Percentiles rank a stretch among this genome's conserved stretches.
These are phyloP conservation scores for Axilococcus clingmanii DNA, from an alignment of 139 green algal species.

Conservation along the genomic window DNA sequence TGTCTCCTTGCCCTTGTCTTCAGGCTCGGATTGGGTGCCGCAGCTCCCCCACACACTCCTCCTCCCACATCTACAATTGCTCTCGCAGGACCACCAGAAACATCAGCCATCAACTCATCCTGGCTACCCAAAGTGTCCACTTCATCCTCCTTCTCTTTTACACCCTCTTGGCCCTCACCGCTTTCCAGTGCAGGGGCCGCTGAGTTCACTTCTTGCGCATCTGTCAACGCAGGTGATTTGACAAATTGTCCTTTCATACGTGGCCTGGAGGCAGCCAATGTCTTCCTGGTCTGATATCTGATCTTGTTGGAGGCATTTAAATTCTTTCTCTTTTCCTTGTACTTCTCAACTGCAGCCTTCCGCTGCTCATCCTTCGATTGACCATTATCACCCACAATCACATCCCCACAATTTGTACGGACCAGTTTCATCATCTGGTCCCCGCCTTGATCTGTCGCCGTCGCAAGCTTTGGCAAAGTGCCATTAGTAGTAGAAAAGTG, in stretches of 20 bases:
- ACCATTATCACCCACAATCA: neutral
- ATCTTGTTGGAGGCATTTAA: slow-evolving; percentile 37
- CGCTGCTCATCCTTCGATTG: slow-evolving; percentile 1
- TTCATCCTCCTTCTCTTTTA: no score
- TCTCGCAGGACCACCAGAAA: neutral
- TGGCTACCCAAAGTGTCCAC: no score
- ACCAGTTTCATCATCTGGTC: no score
- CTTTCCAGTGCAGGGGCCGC: no score
- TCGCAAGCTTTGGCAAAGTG: no score
- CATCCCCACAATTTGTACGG: neutral
- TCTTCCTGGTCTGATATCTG: slow-evolving; percentile 58
- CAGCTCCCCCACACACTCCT: neutral
- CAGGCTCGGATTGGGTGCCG: neutral
- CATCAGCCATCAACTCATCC: neutral
- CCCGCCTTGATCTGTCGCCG: no score
- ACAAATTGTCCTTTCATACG: slow-evolving; percentile 57
- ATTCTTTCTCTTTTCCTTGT: slow-evolving; percentile 51
- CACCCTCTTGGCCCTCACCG: no score
- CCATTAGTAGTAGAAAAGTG: no score
- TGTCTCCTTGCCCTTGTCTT: slow-evolving; percentile 20
- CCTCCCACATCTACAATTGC: neutral
- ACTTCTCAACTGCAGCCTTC: slow-evolving; percentile 44
- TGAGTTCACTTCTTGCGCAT: no score
- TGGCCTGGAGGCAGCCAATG: slow-evolving; percentile 43
- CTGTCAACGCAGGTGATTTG: no score